phyloP scores from a whole-genome alignment of 1,284 basidiomycete species.

The Taiwanofungus camphoratus region DNA sequence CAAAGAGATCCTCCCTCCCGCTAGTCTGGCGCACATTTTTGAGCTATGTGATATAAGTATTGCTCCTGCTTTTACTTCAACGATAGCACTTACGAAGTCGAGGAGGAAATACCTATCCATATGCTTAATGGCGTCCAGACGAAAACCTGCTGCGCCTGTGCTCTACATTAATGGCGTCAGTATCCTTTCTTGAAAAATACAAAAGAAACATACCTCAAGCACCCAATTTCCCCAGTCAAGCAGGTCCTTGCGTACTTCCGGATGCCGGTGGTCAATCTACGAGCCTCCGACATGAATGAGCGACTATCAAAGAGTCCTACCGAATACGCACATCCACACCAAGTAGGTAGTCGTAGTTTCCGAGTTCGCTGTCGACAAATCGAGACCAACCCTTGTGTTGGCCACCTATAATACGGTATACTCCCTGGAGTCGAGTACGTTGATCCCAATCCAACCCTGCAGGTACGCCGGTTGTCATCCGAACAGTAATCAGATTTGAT shows the following conservation, averaged over 20 bases:
- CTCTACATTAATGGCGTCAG: slow-evolving; percentile 41
- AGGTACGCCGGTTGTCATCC: too few species aligned
- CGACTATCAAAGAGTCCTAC: not conserved
- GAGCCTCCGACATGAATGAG: not conserved
- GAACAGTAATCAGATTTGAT: too few species aligned
- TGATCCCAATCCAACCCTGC: slow-evolving; percentile 86
- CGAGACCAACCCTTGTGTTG: slow-evolving; percentile 67
- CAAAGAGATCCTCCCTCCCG: slow-evolving; percentile 49
- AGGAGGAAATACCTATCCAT: slow-evolving; percentile 63
- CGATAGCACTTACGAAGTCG: slow-evolving; percentile 60
- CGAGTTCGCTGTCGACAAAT: slow-evolving; percentile 62
- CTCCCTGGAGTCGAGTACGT: slow-evolving; percentile 51
- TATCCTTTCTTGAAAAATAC: not conserved
- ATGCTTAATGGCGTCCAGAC: slow-evolving; percentile 87
- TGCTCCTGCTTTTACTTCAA: too few species aligned
- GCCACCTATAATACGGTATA: slow-evolving; percentile 55
- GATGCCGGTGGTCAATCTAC: slow-evolving; percentile 84
- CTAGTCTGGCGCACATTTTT: slow-evolving; percentile 39
- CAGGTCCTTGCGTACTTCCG: slow-evolving; percentile 67
- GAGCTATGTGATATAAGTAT: slow-evolving; percentile 37
- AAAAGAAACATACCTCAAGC: slow-evolving; percentile 37
- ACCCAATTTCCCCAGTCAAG: slow-evolving; percentile 69
- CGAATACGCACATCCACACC: slow-evolving; percentile 55
- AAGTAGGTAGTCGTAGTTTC: slow-evolving; percentile 79
- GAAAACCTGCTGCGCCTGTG: slow-evolving; percentile 76